Base-by-base conservation (phyloP, 2,329 filamentous ascomycete species). In the Exophiala alcalophila region DNA sequence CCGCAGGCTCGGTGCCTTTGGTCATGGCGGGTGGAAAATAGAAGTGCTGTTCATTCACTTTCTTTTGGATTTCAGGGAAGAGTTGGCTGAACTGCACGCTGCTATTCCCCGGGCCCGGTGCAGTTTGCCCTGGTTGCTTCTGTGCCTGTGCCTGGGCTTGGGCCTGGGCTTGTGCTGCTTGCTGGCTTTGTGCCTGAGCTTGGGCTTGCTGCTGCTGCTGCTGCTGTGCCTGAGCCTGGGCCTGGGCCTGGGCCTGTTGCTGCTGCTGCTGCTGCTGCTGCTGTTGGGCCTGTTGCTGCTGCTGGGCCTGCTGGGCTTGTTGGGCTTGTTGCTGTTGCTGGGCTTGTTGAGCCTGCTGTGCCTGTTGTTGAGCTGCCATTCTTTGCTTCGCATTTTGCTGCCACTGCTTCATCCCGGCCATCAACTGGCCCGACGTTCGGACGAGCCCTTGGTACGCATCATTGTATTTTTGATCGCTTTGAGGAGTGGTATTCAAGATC, bases 391-490 rank as follows among this genome's bases (percentile, higher is more conserved):
- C 59, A 44, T 52, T 66, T 34, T 66, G 61, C 44, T 68, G 64
- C 58, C 68, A 75, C 50, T 68, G 59, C 53, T 66, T 69, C 61
- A 72, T 70, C 29, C 68, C 70, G 40, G 68, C 69, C 66, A 77
- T 79, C 43, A 77, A 63, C 44, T 65, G 71, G 37, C 66, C 60
- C 5, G 73, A 76, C 34, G 73, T 66, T 45, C 73, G 67, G 10
- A 69, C 65, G 14, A 80, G 66, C 50, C 73, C 74, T 19, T 66
- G 61, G 36, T 73, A 70, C 9, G 72, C 75, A 28, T 64, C 62
- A 42, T 67, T 66, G 53, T 77, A 72, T 45, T 77, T 71, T 1
- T 65, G 57, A 37, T 67, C 74, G 39, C 71, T 70, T 23, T 65
- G 62, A 9, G 74, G 66, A 27, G 69, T 68, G 28, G 57, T 68